Base-by-base conservation (phyloP, 2,329 filamentous ascomycete species). In the Fusarium algeriense region DNA sequence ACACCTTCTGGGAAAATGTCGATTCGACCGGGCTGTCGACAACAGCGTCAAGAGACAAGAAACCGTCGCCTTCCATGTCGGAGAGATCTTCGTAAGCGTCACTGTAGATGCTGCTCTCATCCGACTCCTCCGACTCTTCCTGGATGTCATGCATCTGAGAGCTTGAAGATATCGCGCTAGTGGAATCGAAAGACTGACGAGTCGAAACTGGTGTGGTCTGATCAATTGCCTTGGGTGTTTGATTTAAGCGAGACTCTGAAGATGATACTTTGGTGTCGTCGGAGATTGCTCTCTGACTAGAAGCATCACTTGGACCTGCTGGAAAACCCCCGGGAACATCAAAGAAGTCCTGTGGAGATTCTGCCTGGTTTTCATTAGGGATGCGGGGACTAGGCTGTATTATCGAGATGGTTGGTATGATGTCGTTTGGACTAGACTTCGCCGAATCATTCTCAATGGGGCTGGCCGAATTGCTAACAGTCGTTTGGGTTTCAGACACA, bases 71-170 rank as follows among this genome's bases (percentile, higher is more conserved):
- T 41, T 92, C 90, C 7, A 85, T 76, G 17, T 93, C 90, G 0
- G 88, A 88, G 0, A 92, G 82, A 66, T 94, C 91, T 79, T 95
- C 93, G 58, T 91, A 91, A 2, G 92, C 92, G 79, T 95, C 93
- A 70, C 91, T 93, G 77, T 93, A 95, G 28, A 93, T 86, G 67
- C 87, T 91, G 53, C 82, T 83, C 17, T 82, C 81, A 60, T 90
- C 88, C 4, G 78, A 78, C 8, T 79, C 82, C n/a, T 87, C 83
- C 3, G 83, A 78, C n/a, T 81, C 80, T 57, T 81, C 80, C 52
- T 74, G 71, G 17, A 81, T 82, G 41, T 81, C 77, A 41, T 79
- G 75, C 74, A 82, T 81, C 13, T 70, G 68, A 7, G 75, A 69
- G 26, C 65, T 73, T 19, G 68, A 67, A 28, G 60, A 70, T 23